phyloP scores from a whole-genome alignment of 1,139 yeast genomes.

The Scheffersomyces illinoinensis region DNA sequence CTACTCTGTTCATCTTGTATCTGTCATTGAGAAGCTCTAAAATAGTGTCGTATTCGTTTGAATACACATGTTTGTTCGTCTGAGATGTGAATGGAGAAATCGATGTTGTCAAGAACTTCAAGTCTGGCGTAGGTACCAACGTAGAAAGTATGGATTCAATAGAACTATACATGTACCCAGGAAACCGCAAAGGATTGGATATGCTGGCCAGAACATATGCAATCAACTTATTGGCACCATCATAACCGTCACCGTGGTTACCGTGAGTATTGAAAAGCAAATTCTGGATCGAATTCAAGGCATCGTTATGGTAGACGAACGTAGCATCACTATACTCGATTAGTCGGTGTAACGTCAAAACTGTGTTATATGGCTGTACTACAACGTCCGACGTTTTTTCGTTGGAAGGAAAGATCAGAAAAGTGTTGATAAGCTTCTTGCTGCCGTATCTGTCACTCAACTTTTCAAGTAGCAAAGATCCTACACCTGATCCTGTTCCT shows the following conservation, averaged over 20 bases:
- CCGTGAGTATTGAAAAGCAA: constrained; percentile 28
- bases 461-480: constrained; percentile 76
- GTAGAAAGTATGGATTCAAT: constrained; percentile 81
- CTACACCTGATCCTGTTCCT: constrained; percentile 96
- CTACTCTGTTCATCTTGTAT: constrained; percentile 68
- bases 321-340: constrained; percentile 86
- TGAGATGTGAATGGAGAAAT: constrained; percentile 79
- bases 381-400: constrained; percentile 87
- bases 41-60: constrained; percentile 83
- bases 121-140: constrained; percentile 83
- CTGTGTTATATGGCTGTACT: constrained; percentile 92
- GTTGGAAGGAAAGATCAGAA: constrained; percentile 81
- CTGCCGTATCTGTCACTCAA: constrained; percentile 76
- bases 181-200: constrained; percentile 87
- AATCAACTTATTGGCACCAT: constrained; percentile 81
- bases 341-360: constrained; percentile 76
- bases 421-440: constrained; percentile 81
- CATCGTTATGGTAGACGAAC: constrained; percentile 86
- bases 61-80: constrained; percentile 49
- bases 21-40: constrained; percentile 80
- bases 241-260: constrained; percentile 38
- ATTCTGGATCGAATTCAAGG: constrained; percentile 68
- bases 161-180: constrained; percentile 89
- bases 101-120: constrained; percentile 84
- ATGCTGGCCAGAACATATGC: constrained; percentile 82